Percentiles rank a stretch among this genome's conserved stretches.
phyloP scores from a whole-genome alignment of 306 rosid genomes.

The Cucurbita argyrosperma region DNA sequence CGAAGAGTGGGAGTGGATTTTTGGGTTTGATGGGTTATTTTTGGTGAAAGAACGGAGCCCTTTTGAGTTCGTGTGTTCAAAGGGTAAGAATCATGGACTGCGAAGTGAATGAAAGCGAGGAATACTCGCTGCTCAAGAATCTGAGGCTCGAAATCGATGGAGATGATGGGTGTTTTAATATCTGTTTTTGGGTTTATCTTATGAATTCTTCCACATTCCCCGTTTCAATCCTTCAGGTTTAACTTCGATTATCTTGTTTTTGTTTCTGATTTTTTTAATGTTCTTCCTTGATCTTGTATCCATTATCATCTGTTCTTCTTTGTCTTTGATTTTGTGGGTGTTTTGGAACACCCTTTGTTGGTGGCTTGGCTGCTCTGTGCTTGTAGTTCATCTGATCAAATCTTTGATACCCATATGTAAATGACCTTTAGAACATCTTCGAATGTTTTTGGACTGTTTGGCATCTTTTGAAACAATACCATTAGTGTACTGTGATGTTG shows the following conservation, averaged over 20 bases:
- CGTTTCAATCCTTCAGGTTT: slow-evolving; percentile 54
- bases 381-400: neutral
- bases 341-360: neutral
- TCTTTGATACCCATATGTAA: neutral
- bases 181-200: slow-evolving; percentile 82
- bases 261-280: neutral
- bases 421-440: no score
- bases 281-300: neutral
- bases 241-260: neutral
- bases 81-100: slow-evolving; percentile 18
- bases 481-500: no score
- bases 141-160: slow-evolving; percentile 40
- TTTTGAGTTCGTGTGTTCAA: slow-evolving; percentile 6
- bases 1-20: neutral
- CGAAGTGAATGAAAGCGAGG: slow-evolving; percentile 23
- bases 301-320: neutral
- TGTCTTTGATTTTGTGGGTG: neutral
- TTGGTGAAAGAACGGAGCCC: slow-evolving; percentile 6
- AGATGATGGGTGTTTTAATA: slow-evolving; percentile 32
- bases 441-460: no score
- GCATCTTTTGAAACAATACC: no score
- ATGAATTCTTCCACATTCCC: slow-evolving; percentile 45
- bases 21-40: neutral
- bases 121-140: slow-evolving; percentile 47
- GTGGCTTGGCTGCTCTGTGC: neutral